Evolutionary conservation across 306 rosid genomes (phyloP).

Genomic region (Trichosanthes truncata): DNA sequence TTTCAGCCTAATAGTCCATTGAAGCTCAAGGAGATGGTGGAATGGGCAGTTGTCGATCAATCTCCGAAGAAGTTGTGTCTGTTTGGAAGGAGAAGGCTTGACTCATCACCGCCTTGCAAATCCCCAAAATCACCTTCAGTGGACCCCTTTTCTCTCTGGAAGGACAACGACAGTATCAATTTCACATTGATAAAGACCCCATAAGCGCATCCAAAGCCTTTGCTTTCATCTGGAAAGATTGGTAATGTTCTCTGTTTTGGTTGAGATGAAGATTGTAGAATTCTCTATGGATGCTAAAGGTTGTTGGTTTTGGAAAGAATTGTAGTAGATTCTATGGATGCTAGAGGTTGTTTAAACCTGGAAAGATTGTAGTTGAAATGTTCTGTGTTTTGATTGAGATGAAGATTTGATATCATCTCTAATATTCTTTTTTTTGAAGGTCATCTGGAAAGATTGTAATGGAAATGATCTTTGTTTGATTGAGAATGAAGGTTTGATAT

Average conservation of each 20-base stretch:
- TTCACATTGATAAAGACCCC: constrained; percentile 51
- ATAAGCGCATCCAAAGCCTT: not conserved
- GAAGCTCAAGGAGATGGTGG: constrained; percentile 28
- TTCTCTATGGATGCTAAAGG: not conserved
- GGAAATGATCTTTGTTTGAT: not conserved
- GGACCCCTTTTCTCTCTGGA: constrained; percentile 22
- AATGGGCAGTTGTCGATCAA: constrained; percentile 17
- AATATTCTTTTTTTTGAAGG: not conserved
- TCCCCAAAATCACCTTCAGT: constrained; percentile 24
- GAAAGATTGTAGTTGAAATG: not conserved
- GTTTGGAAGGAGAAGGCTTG: constrained; percentile 6
- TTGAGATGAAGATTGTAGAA: not conserved
- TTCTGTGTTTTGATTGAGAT: not conserved
- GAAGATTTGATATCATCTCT: not conserved
- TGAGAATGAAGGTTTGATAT: not conserved
- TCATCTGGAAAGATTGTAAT: not conserved
- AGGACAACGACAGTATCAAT: constrained; percentile 21
- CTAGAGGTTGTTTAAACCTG: not conserved
- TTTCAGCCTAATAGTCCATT: constrained; percentile 26
- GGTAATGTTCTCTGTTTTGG: not conserved
- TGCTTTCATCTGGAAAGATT: not conserved
- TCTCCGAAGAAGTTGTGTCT: constrained; percentile 11
- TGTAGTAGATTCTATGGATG: not conserved
- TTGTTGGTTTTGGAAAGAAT: not conserved
- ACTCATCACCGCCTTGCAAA: constrained; percentile 23